These are phyloP conservation scores for Malania oleifera DNA, from an alignment of 164 flowering plant species.

Conservation along the genomic window DNA sequence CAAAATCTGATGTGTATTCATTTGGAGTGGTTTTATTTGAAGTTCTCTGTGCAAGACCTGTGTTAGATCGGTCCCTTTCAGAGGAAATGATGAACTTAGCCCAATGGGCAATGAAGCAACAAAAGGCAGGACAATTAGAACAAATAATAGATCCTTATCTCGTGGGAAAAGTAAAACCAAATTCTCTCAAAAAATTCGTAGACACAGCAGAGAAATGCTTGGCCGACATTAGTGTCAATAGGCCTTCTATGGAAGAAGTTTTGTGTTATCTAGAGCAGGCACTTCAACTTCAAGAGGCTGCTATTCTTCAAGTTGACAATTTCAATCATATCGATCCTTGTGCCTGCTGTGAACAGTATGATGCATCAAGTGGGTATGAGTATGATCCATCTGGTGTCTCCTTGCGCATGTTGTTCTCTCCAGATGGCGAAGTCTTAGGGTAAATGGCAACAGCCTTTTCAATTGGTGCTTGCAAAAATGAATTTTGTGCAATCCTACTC, in stretches of 20 bases:
- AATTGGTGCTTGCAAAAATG: too few species aligned
- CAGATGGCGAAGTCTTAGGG: too few species aligned
- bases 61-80: slow-evolving; percentile 67
- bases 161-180: slow-evolving; percentile 51
- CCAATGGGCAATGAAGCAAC: slow-evolving; percentile 82
- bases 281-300: slow-evolving; percentile 69
- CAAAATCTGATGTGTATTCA: slow-evolving; percentile 84
- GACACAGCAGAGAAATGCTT: slow-evolving; percentile 89
- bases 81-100: slow-evolving; percentile 73
- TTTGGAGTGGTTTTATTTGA: slow-evolving; percentile 84
- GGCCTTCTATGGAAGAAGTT: slow-evolving; percentile 85
- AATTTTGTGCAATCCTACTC: too few species aligned
- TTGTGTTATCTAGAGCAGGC: slow-evolving; percentile 79
- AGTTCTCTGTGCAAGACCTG: slow-evolving; percentile 78
- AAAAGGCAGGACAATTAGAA: slow-evolving; percentile 59
- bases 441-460: too few species aligned
- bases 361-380: too few species aligned
- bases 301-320: slow-evolving; percentile 36
- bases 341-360: slow-evolving; percentile 26
- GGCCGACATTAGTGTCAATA: slow-evolving; percentile 67
- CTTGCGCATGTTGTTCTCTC: too few species aligned
- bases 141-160: slow-evolving; percentile 58
- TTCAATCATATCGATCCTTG: slow-evolving; percentile 23
- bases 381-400: too few species aligned
- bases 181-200: slow-evolving; percentile 64